Evolutionary conservation across 176 grass and related monocot genomes (phyloP).

Genomic region (Oryza meyeriana): DNA sequence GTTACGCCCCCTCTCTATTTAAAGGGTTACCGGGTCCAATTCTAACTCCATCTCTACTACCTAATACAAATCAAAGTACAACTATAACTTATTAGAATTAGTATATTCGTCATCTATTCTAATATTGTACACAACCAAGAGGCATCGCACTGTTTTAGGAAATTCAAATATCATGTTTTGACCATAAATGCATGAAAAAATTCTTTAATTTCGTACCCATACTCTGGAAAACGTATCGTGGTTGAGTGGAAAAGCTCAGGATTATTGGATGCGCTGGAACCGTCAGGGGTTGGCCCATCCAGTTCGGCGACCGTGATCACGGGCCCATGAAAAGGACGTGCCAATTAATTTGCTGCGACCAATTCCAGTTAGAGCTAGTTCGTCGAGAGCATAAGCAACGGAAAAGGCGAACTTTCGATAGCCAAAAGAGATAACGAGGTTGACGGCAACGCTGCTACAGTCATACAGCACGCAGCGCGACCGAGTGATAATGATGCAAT

Average conservation of each 20-base stretch:
- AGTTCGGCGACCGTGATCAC: not conserved
- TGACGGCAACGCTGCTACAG: not conserved
- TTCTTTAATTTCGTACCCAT: not conserved
- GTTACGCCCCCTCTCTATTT: too few species aligned
- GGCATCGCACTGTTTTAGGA: not conserved
- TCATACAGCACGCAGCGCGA: not conserved
- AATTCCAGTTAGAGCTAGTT: not conserved
- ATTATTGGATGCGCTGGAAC: not conserved
- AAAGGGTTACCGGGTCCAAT: too few species aligned
- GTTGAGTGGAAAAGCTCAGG: not conserved
- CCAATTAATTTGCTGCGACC: slow-evolving; percentile 6
- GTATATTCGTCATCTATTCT: too few species aligned
- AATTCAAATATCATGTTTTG: not conserved
- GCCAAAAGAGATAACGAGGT: not conserved
- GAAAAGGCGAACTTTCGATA: not conserved
- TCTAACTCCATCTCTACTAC: too few species aligned
- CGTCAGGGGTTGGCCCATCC: not conserved
- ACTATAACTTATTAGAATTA: too few species aligned
- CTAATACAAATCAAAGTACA: too few species aligned
- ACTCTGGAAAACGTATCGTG: not conserved
- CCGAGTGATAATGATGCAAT: not conserved
- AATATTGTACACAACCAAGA: too few species aligned
- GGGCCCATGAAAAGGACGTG: slow-evolving; percentile 8
- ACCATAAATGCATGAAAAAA: not conserved
- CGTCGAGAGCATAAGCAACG: not conserved